Conservation (phyloP, 192 early-diverging fungal species). For the Linnemannia exigua region DNA sequence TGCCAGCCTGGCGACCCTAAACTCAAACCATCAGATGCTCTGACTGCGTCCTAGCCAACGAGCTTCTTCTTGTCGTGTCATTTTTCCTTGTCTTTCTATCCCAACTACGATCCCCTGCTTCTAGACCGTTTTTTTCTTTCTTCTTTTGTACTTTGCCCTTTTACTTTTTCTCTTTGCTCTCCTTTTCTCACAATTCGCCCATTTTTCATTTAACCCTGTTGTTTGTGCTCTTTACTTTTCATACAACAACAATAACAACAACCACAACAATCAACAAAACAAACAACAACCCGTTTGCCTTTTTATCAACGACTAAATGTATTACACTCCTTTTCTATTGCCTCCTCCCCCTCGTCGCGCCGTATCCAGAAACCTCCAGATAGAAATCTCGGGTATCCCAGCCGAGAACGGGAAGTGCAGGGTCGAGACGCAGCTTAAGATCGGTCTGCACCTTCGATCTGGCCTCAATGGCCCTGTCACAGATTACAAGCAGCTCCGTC, state of each 20-base stretch:
- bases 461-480: conserved; percentile 65
- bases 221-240: not conserved
- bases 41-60: conserved; percentile 4
- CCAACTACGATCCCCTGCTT: not conserved
- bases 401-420: conserved; percentile 71
- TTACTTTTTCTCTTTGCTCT: too few species aligned
- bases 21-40: not conserved
- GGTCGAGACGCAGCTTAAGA: conserved; percentile 89
- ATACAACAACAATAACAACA: not conserved
- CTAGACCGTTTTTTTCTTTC: not conserved
- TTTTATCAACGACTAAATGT: conserved; percentile 7
- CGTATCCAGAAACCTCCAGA: conserved; percentile 21
- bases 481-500: conserved; percentile 77
- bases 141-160: not conserved
- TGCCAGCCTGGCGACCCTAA: not conserved
- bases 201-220: conserved; percentile 4
- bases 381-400: conserved; percentile 53
- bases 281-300: not conserved
- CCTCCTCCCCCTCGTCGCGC: not conserved
- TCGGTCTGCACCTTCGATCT: conserved; percentile 76
- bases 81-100: not conserved
- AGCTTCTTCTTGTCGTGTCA: not conserved
- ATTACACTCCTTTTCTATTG: conserved; percentile 18
- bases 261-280: not conserved
- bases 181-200: not conserved